phyloP scores from a whole-genome alignment of 257 asterid species.

The Capsicum rhomboideum region DNA sequence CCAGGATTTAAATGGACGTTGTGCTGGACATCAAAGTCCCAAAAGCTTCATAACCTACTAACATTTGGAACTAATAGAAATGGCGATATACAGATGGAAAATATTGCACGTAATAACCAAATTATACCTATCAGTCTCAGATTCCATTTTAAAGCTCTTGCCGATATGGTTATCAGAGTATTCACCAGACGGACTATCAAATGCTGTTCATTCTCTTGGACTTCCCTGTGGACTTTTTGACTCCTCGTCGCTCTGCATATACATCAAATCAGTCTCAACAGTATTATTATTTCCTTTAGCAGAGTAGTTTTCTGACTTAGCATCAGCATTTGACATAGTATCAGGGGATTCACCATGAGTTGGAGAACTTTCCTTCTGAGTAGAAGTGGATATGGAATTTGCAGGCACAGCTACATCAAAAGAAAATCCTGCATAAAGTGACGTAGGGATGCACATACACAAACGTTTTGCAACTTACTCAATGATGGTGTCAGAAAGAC shows the following conservation, averaged over 20 bases:
- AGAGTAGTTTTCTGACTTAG: slow-evolving; percentile 42
- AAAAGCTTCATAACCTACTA: neutral
- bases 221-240: slow-evolving; percentile 72
- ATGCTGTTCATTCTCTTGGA: slow-evolving; percentile 45
- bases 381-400: slow-evolving; percentile 39
- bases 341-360: slow-evolving; percentile 50
- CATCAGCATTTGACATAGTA: slow-evolving; percentile 45
- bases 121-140: slow-evolving; percentile 74
- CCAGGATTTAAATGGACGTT: neutral
- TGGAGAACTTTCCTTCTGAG: slow-evolving; percentile 45
- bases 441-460: neutral
- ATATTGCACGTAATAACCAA: too few species aligned
- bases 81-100: neutral
- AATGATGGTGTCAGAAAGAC: neutral
- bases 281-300: slow-evolving; percentile 27
- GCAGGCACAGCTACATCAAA: slow-evolving; percentile 56
- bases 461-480: neutral
- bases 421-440: slow-evolving; percentile 55
- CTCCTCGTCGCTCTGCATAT: slow-evolving; percentile 59
- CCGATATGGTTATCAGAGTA: slow-evolving; percentile 51
- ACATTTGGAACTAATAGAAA: neutral
- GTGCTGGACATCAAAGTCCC: neutral
- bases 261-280: slow-evolving; percentile 57
- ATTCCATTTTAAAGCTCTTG: slow-evolving; percentile 65
- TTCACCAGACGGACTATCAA: slow-evolving; percentile 65